phyloP scores from a whole-genome alignment of 2,329 filamentous ascomycete genomes.

The Alternaria brassicae region DNA sequence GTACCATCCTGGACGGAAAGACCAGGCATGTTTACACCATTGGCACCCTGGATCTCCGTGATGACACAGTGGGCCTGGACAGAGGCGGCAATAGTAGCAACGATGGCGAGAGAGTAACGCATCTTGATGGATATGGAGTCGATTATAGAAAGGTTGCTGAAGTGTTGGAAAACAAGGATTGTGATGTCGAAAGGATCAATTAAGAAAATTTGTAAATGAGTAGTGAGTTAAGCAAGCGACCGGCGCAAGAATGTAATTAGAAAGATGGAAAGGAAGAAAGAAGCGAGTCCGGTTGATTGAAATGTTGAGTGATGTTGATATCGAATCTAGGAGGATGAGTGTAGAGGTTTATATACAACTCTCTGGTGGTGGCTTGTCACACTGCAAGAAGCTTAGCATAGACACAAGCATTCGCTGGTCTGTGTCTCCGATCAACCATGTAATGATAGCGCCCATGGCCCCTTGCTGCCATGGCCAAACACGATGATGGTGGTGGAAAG shows the following conservation, averaged over 20 bases:
- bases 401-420: slow-evolving; percentile 37
- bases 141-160: slow-evolving; percentile 5
- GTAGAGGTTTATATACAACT: slow-evolving; percentile 38
- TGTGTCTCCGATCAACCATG: slow-evolving; percentile 15
- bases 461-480: slow-evolving; percentile 24
- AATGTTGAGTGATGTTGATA: slow-evolving; percentile 33
- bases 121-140: slow-evolving; percentile 49
- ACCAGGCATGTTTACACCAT: slow-evolving; percentile 68
- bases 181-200: background rate
- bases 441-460: background rate
- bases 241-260: slow-evolving; percentile 47
- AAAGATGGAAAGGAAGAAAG: slow-evolving; percentile 35
- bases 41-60: slow-evolving; percentile 64
- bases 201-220: slow-evolving; percentile 1
- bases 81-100: slow-evolving; percentile 56
- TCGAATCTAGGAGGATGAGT: slow-evolving; percentile 19
- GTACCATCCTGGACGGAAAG: slow-evolving; percentile 69
- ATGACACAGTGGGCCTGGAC: slow-evolving; percentile 67
- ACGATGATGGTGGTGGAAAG: slow-evolving; percentile 14
- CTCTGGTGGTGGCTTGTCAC: background rate
- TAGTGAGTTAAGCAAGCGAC: slow-evolving; percentile 43
- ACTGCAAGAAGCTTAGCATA: slow-evolving; percentile 38
- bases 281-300: slow-evolving; percentile 29
- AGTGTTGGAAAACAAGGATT: background rate
- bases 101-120: slow-evolving; percentile 57